Evolutionary conservation across 2,329 filamentous ascomycete genomes (phyloP), one percentile per base, ranked within the genome.

Genomic region (Sarocladium strictum): DNA sequence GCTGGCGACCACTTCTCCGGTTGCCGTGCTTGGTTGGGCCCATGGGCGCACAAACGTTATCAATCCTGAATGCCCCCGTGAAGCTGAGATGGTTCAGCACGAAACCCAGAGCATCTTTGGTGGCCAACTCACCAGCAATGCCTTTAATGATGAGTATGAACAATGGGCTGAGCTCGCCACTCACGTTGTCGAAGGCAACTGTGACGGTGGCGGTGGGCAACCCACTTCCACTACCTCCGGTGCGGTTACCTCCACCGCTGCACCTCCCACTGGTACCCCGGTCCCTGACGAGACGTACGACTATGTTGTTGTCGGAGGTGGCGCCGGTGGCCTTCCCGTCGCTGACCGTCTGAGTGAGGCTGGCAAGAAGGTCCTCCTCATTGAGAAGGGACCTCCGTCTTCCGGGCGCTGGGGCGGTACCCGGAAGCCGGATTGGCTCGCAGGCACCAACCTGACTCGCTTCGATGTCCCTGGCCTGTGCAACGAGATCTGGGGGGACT

Each of bases 381-480:
- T 84, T 35, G 81, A 84, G 65, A 79, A 81, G 63, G 80, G 80
- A 0, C 79, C 80, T 11, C 72, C 78, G 50, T 87, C 83, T 10
- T 81, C 85, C 2, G 83, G 78, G n/a, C 75, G 81, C 58, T 87
- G 84, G 72, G 79, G 82, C 27, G 84, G 85, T 9, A 79, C 71
- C 32, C 75, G 85, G 69, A 78, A 76, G 58, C 81, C 83, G 2
- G 69, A 69, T 1, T 90, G 86, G 86, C 75, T 83, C 15, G 69
- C 77, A 33, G 79, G 77, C 33, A 81, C 79, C 17, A 81, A 82
- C 35, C 65, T 88, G 32, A 88, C 85, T 6, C 83, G 85, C 50
- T 88, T 89, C 61, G 86, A 89, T 62, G 80, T 89, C 4, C 86
- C 86, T 0, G 84, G 85, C 54, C 78, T 89, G 56, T 87, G 83